These are phyloP conservation scores for Trichoderma orchidacearum DNA, from an alignment of 495 filamentous ascomycete species.

Conservation along the genomic window DNA sequence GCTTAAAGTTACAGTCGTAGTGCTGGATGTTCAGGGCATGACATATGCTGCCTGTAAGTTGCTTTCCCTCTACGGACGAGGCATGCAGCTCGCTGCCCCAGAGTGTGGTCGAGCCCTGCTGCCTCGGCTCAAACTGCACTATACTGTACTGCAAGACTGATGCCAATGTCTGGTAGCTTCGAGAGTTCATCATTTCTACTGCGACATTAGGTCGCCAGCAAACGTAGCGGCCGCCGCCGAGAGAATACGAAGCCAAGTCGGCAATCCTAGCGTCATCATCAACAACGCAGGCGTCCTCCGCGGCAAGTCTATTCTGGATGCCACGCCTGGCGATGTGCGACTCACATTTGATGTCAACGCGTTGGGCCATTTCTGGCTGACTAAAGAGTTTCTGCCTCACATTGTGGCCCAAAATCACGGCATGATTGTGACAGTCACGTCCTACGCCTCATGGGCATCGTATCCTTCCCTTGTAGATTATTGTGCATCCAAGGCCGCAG, in stretches of 20 bases:
- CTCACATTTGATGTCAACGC: slow-evolving; percentile 64
- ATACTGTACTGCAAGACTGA: not conserved
- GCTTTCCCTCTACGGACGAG: not conserved
- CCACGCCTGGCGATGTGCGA: slow-evolving; percentile 38
- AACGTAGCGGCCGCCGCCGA: slow-evolving; percentile 31
- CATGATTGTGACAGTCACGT: slow-evolving; percentile 63
- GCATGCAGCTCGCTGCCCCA: too few relatives aligned
- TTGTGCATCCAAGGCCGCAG: slow-evolving; percentile 51
- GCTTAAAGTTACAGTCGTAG: slow-evolving; percentile 44
- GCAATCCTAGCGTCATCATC: slow-evolving; percentile 56
- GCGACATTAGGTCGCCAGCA: slow-evolving; percentile 44
- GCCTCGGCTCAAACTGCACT: not conserved
- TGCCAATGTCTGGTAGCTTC: slow-evolving; percentile 16
- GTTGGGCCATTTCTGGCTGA: slow-evolving; percentile 51
- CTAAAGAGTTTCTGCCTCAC: slow-evolving; percentile 50
- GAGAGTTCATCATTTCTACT: slow-evolving; percentile 47
- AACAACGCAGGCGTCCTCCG: slow-evolving; percentile 60
- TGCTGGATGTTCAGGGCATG: slow-evolving; percentile 54
- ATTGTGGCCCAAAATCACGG: slow-evolving; percentile 55
- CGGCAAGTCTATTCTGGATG: slow-evolving; percentile 45
- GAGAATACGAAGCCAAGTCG: slow-evolving; percentile 39
- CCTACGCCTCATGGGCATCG: slow-evolving; percentile 41
- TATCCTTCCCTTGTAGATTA: slow-evolving; percentile 59
- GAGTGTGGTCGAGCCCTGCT: not conserved
- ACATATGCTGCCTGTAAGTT: slow-evolving; percentile 38